Conservation (phyloP, 768 basidiomycete genomes). For the Nidularia sp. region DNA sequence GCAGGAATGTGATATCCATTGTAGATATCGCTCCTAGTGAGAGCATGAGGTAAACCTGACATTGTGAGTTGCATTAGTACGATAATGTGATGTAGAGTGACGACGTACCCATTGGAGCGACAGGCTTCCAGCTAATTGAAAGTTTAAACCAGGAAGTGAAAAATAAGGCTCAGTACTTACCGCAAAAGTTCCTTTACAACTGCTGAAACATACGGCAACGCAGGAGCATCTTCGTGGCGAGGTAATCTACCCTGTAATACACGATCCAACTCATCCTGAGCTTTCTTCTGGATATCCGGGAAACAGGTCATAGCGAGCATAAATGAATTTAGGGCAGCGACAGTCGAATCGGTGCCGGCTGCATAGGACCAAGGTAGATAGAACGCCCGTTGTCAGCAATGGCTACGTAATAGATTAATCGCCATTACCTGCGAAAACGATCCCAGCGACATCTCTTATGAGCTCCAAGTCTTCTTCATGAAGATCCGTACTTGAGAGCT, state of each 20-base stretch:
- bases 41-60: background rate
- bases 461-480: too few species aligned
- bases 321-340: background rate
- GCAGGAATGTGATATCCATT: too few species aligned
- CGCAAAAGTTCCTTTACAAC: constrained; percentile 1
- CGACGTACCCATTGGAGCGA: background rate
- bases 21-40: background rate
- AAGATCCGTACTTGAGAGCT: too few species aligned
- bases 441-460: background rate
- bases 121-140: background rate
- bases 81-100: background rate
- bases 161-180: background rate
- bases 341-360: background rate
- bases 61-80: background rate
- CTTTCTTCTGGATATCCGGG: constrained; percentile 2
- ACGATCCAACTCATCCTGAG: constrained; percentile 1
- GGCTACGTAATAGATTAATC: background rate
- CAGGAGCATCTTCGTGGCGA: background rate
- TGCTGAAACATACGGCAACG: background rate
- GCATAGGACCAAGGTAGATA: background rate
- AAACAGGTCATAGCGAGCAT: background rate
- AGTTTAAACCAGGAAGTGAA: background rate
- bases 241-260: background rate
- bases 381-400: background rate
- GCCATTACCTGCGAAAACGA: background rate